Conservation (phyloP, 2,329 filamentous ascomycete genomes). For the Phialemoniopsis sp. region DNA sequence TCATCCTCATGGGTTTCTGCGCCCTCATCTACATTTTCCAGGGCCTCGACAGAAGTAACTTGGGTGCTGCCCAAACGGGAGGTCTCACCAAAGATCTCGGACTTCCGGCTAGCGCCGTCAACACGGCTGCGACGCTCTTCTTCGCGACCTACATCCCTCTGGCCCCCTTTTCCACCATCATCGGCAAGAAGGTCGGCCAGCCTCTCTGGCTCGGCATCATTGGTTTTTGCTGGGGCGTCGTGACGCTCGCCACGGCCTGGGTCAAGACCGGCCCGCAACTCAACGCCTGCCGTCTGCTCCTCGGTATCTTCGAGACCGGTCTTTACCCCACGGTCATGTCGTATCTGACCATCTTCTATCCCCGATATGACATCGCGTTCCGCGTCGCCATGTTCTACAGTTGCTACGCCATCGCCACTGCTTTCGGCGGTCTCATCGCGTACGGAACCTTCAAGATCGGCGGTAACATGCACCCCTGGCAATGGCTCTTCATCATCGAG, state of each 20-base stretch:
- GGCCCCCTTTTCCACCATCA: conserved; percentile 21
- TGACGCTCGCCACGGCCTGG: conserved; percentile 18
- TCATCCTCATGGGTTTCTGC: background rate
- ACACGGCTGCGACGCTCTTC: too few species aligned
- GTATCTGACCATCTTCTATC: conserved; percentile 30
- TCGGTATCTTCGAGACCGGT: conserved; percentile 22
- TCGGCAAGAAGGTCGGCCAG: conserved; percentile 33
- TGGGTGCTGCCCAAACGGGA: conserved; percentile 24
- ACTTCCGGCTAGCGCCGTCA: conserved; percentile 23
- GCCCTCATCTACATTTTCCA: too few species aligned
- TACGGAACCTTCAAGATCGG: conserved; percentile 30
- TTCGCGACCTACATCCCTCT: conserved; percentile 25
- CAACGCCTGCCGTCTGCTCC: conserved; percentile 12
- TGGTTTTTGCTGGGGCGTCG: conserved; percentile 22
- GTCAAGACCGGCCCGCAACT: conserved; percentile 20
- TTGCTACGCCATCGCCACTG: conserved; percentile 31
- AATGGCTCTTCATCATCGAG: conserved; percentile 34
- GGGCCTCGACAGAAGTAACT: conserved; percentile 3
- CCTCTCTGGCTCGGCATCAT: conserved; percentile 48
- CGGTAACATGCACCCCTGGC: conserved; percentile 28
- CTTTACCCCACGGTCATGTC: conserved; percentile 34
- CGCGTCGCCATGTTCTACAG: conserved; percentile 34
- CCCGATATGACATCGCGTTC: conserved; percentile 13
- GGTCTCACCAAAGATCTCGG: conserved; percentile 22
- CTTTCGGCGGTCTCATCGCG: conserved; percentile 36